A percentile compares a stretch with the other conserved stretches of the same genome.
phyloP scores from a whole-genome alignment of 805 yeast genomes.

The Candida odintsovae region DNA sequence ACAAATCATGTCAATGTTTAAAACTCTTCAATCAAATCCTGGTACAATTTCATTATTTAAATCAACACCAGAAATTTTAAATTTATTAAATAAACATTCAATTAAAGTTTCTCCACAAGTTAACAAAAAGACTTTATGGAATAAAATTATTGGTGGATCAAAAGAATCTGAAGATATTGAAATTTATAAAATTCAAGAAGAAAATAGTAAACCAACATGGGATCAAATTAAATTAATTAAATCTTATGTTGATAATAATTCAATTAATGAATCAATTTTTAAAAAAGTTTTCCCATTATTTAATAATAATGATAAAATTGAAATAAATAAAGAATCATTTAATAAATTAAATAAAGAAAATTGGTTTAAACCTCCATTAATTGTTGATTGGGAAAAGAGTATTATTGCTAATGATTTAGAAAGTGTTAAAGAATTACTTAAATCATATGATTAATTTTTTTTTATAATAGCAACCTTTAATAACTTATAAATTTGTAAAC shows the following conservation, averaged over 20 bases:
- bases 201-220: conserved; percentile 18
- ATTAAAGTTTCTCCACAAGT: background rate
- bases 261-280: conserved; percentile 10
- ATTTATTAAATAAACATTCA: background rate
- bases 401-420: conserved; percentile 44
- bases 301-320: conserved; percentile 8
- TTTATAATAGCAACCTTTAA: background rate
- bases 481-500: background rate
- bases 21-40: conserved; percentile 38
- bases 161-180: conserved; percentile 4
- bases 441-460: conserved; percentile 7
- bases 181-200: conserved; percentile 7
- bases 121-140: conserved; percentile 13
- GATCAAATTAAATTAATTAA: conserved; percentile 21
- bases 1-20: conserved; percentile 41
- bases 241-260: conserved; percentile 9
- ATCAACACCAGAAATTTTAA: conserved; percentile 7
- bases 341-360: conserved; percentile 14
- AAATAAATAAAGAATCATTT: conserved; percentile 10
- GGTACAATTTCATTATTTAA: conserved; percentile 40
- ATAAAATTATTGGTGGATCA: conserved; percentile 11
- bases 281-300: conserved; percentile 18
- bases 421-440: conserved; percentile 28
- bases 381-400: conserved; percentile 61
- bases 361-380: conserved; percentile 37